Evolutionary conservation across 2,329 filamentous ascomycete genomes (phyloP), one percentile per base, ranked within the genome.

Genomic region (Didymella pinodella): DNA sequence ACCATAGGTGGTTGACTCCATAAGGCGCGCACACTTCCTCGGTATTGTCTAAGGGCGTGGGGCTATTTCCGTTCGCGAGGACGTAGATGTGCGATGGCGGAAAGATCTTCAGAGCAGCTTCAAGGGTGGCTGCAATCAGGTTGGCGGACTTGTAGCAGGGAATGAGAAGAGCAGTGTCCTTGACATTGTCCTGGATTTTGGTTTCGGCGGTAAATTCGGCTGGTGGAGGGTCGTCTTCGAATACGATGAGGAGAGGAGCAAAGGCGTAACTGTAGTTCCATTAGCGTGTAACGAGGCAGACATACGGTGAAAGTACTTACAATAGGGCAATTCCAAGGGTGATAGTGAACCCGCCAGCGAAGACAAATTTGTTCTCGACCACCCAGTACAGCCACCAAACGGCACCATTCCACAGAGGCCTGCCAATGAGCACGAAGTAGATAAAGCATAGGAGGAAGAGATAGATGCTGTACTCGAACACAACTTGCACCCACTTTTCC

Each of bases 1-100:
- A 77, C 81, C 82, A 84, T 47, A 82, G 69, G 58, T 83, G 80
- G 51, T 82, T 81, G 14, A 83, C 81, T 11, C 79, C 79, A 44
- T 79, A 82, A 1, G 65, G 63, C 0, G 65, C 66, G 60, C 80
- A 82, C 18, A 83, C 72, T 2, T 80, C 77, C 54, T 81, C 81
- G 0, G 82, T 83, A 34, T 81, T 75, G 61, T 83, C 82, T 1
- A 83, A 68, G 1, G 82, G 81, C 0, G 72, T 78, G 1, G 77
- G 73, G 16, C 77, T 80, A 65, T 83, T 82, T 32, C 82, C 82
- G 54, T 83, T 84, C 1, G 81, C 82, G 18, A 83, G 77, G 31
- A 81, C 80, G 61, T 78, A 83, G 46, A 83, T 81, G 51, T 82
- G 77, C 11, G 75, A 70, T 1, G 78, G 66, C 0, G 80, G 81